Conservation (phyloP, 371 early-diverging fungal genomes). For the Rhizopus stolonifer region DNA sequence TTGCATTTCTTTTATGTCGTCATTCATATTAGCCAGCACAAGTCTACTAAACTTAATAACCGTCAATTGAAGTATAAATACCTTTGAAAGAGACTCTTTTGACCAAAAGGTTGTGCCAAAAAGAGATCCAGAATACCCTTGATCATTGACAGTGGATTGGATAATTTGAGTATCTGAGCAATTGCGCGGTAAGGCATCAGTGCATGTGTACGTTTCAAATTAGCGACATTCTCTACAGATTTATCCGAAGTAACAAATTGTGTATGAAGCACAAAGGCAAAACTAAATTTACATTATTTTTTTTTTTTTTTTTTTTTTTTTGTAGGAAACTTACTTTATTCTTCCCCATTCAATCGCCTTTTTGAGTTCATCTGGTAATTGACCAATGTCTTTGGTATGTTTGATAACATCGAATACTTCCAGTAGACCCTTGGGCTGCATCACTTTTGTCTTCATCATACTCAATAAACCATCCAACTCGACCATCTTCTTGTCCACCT, state of each 20-base stretch:
- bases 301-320: too few species aligned
- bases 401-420: constrained; percentile 44
- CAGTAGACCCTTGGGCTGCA: constrained; percentile 53
- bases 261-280: constrained; percentile 64
- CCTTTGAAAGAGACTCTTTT: constrained; percentile 62
- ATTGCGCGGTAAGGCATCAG: constrained; percentile 63
- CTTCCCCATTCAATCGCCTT: constrained; percentile 65
- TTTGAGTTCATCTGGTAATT: constrained; percentile 52
- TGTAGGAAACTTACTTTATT: too few species aligned
- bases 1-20: constrained; percentile 34
- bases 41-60: constrained; percentile 46
- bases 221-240: constrained; percentile 53
- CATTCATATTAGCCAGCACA: constrained; percentile 17
- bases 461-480: constrained; percentile 53
- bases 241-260: constrained; percentile 61
- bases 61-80: constrained; percentile 39
- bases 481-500: constrained; percentile 53
- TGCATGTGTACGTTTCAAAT: constrained; percentile 57
- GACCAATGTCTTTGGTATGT: constrained; percentile 34
- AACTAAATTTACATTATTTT: constrained; percentile 38
- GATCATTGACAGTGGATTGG: constrained; percentile 66
- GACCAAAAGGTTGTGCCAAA: constrained; percentile 67
- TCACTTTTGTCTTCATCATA: constrained; percentile 52
- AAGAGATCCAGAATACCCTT: constrained; percentile 65
- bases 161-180: constrained; percentile 54